Conservation (phyloP, 805 yeast genomes). For the Gaillardinia entomophila region DNA sequence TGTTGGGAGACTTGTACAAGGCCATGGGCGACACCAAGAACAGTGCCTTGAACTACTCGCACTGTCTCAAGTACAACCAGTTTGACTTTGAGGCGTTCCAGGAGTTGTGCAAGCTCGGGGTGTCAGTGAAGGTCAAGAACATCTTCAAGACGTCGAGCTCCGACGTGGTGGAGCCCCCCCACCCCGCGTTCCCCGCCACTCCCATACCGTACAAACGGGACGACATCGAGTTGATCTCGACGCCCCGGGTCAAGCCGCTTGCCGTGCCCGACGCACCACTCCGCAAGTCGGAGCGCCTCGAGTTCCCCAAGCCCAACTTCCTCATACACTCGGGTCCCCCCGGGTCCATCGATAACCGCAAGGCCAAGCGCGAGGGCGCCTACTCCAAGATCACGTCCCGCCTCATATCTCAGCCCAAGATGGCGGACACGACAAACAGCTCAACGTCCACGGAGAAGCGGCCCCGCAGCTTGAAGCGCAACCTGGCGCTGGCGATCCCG, state of each 20-base stretch:
- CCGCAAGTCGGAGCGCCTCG: conserved; percentile 23
- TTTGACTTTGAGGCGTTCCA: conserved; percentile 84
- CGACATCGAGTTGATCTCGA: conserved; percentile 7
- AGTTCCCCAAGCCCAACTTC: conserved; percentile 26
- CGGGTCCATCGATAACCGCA: conserved; percentile 10
- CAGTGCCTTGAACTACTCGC: conserved; percentile 61
- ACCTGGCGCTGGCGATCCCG: conserved; percentile 4
- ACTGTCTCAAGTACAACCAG: conserved; percentile 70
- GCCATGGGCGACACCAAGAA: conserved; percentile 56
- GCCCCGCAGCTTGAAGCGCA: conserved; percentile 9
- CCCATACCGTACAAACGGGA: conserved; percentile 1
- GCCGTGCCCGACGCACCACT: conserved; percentile 34
- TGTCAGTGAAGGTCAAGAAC: conserved; percentile 55
- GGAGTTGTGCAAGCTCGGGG: conserved; percentile 67
- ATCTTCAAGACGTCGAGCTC: conserved; percentile 32
- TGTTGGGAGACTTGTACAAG: conserved; percentile 65
- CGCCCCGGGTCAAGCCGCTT: conserved; percentile 14
- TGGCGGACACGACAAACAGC: conserved; percentile 1
- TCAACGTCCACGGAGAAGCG: conserved; percentile 2
- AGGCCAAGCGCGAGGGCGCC: conserved; percentile 24
- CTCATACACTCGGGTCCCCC: conserved; percentile 7
- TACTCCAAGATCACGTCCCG: conserved; percentile 45
- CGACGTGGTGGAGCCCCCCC: conserved; percentile 10
- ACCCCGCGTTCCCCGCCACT: conserved; percentile 23
- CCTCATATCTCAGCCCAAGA: conserved; percentile 36